Base-by-base conservation (phyloP, 2,329 filamentous ascomycete genomes). In the Chaetomium sp. region DNA sequence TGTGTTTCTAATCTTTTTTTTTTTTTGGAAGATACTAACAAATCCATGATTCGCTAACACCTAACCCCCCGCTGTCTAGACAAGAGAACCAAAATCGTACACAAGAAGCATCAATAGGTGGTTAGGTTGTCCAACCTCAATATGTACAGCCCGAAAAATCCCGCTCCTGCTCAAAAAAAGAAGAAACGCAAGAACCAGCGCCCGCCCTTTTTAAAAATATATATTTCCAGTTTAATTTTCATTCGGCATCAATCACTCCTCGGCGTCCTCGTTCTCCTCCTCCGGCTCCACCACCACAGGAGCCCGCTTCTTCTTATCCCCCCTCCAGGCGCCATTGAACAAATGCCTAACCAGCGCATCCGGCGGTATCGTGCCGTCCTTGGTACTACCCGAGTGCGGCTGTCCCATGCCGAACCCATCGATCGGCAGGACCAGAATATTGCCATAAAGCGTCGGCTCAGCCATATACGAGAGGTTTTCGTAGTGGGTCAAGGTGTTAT, bases 391-490 rank as follows among this genome's bases (percentile, higher is more conserved):
- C 2, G 59, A 61, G 50, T 62, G 61, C 38, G n/a, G 37, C 47
- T 62, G 61, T 12, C 59, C 61, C 53, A 61, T 58, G 7, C 55
- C 59, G 35, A 61, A 61, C 1, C 59, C 61, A 36, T 61, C 57
- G 14, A 61, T 56, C n/a, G 56, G 35, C 33, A 63, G 54, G 9
- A 63, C 56, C 9, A 60, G 40, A 9, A 63, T 46, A 14, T 61
- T 49, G 19, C 57, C 58, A 35, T 47, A 41, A 3, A 61, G 56
- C 42, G 33, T 51, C 12, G 57, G 54, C 48, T 57, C 56, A 6
- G 33, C 49, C 56, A 63, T 57, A 12, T 19, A 52, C 10, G 52
- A 60, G 38, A 62, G 46, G 42, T 64, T 44, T 44, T 51, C 52
- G 11, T 34, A 35, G 35, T 50, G 57, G 3, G n/a, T 57, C 32